phyloP scores from a whole-genome alignment of 768 basidiomycete genomes.

The Termitomyces sp. region DNA sequence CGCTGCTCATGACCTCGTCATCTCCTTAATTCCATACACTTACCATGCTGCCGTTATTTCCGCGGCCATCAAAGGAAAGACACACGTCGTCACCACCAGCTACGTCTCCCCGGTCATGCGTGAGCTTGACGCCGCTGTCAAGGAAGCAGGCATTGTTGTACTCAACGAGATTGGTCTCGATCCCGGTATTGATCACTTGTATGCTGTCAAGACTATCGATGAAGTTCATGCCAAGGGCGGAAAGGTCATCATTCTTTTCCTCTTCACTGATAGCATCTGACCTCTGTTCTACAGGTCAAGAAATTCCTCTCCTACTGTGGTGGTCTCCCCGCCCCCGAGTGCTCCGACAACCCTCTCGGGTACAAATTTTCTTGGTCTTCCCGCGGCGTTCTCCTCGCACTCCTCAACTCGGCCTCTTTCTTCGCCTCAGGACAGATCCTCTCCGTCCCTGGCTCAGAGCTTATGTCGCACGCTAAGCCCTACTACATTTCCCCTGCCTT shows the following conservation, averaged over 20 bases:
- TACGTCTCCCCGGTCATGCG: conserved; percentile 93
- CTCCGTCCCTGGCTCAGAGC: conserved; percentile 70
- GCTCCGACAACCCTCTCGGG: conserved; percentile 91
- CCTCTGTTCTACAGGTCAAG: conserved; percentile 54
- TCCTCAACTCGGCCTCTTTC: conserved; percentile 88
- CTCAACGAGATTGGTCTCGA: conserved; percentile 98
- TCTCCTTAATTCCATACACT: conserved; percentile 95
- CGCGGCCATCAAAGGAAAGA: conserved; percentile 86
- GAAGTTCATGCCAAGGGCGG: conserved; percentile 95
- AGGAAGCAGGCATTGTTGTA: conserved; percentile 87
- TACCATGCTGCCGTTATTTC: conserved; percentile 88
- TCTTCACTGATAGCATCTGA: not conserved
- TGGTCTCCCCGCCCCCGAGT: conserved; percentile 90
- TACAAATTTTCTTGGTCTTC: conserved; percentile 99
- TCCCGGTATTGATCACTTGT: conserved; percentile 92
- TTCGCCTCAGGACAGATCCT: conserved; percentile 62
- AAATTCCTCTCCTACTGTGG: conserved; percentile 94
- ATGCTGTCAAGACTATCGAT: conserved; percentile 89
- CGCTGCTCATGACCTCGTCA: conserved; percentile 87
- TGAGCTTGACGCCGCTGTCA: conserved; percentile 76
- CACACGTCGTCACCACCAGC: conserved; percentile 92
- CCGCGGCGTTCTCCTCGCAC: conserved; percentile 90
- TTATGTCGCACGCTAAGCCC: conserved; percentile 89
- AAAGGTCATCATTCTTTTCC: conserved; percentile 51
- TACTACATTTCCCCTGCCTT: conserved; percentile 96